A percentile compares a stretch with the other conserved stretches of the same genome.
Conservation (phyloP, 1,284 basidiomycete genomes). For the Cryptococcus sp. region DNA sequence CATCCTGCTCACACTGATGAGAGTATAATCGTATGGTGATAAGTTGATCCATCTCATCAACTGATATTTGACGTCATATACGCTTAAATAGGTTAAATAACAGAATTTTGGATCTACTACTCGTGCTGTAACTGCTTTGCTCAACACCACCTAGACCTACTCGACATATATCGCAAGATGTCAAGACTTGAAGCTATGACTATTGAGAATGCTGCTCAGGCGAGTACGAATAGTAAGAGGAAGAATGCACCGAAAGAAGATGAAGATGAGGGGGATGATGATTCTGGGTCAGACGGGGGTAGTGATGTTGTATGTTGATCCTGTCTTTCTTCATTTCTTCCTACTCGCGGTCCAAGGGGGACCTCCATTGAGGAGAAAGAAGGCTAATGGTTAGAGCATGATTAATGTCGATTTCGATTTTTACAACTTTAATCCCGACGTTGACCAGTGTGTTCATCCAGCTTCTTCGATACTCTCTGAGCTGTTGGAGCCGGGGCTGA, state of each 20-base stretch:
- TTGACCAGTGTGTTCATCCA: constrained; percentile 59
- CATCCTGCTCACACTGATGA: too few relatives aligned
- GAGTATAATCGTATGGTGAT: too few relatives aligned
- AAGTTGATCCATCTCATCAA: too few relatives aligned
- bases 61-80: too few relatives aligned
- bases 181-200: not conserved
- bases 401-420: constrained; percentile 89
- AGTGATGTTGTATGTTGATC: constrained; percentile 40
- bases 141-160: too few relatives aligned
- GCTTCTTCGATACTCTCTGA: not conserved
- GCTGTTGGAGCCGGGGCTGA: not conserved
- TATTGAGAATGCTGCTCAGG: not conserved
- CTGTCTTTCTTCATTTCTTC: not conserved
- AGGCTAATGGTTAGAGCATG: constrained; percentile 52
- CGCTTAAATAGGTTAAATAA: too few relatives aligned
- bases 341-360: not conserved
- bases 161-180: too few relatives aligned
- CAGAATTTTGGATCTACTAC: too few relatives aligned
- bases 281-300: constrained; percentile 31
- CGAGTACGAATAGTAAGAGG: constrained; percentile 17
- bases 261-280: constrained; percentile 30
- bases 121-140: too few relatives aligned
- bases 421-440: constrained; percentile 71
- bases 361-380: not conserved
- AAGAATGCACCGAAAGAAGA: constrained; percentile 39